Evolutionary conservation across 169 alveolate species (phyloP).

Genomic region (Plasmodium gonderi): DNA sequence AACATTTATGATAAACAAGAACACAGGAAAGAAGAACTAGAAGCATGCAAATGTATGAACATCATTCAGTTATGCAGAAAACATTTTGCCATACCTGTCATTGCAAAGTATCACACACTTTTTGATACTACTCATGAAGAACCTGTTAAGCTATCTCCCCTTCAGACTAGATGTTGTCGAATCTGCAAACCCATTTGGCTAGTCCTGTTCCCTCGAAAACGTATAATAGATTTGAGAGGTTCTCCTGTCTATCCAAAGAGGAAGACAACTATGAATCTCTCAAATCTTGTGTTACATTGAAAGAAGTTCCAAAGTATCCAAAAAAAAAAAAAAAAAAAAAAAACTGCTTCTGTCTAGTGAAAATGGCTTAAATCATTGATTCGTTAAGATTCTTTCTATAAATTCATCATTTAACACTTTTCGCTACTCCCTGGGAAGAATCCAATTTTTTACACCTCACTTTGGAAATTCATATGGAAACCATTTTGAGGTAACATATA

Average conservation of each 20-base stretch:
- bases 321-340: not conserved
- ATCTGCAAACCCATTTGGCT: slow-evolving; percentile 41
- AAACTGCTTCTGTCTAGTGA: no score
- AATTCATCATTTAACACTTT: no score
- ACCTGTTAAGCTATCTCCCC: slow-evolving; percentile 5
- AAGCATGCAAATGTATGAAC: slow-evolving; percentile 26
- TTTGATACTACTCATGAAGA: slow-evolving; percentile 7
- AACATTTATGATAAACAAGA: slow-evolving; percentile 3
- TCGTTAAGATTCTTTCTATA: no score
- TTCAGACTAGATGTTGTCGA: slow-evolving; percentile 27
- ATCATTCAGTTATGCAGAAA: not conserved
- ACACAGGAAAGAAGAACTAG: not conserved
- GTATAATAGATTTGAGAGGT: not conserved
- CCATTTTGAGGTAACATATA: not conserved
- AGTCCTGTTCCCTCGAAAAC: slow-evolving; percentile 12
- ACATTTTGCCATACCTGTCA: slow-evolving; percentile 42
- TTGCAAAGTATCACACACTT: not conserved
- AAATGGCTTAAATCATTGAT: no score
- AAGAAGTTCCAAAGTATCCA: not conserved
- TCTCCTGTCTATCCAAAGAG: slow-evolving; percentile 6
- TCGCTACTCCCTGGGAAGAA: no score
- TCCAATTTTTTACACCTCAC: no score
- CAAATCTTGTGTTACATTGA: not conserved
- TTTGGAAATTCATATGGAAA: no score
- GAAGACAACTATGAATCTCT: not conserved